These are phyloP conservation scores for Trichoderma cornu-damae DNA, from an alignment of 2,329 filamentous ascomycete species.

Conservation along the genomic window DNA sequence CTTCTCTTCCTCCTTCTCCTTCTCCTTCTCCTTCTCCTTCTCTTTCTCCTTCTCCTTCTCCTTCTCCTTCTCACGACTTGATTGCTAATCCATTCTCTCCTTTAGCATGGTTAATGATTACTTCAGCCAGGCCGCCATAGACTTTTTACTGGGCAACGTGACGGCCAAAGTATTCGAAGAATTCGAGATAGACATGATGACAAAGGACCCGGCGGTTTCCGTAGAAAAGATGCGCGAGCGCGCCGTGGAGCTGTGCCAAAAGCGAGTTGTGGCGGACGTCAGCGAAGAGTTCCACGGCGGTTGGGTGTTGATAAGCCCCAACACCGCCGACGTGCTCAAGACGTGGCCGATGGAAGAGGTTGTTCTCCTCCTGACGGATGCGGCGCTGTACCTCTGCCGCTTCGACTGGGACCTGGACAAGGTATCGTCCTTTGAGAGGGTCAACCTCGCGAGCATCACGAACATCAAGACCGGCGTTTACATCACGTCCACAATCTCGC, in stretches of 20 bases:
- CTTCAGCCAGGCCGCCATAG: slow-evolving; percentile 91
- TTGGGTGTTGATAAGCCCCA: slow-evolving; percentile 82
- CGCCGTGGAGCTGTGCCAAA: slow-evolving; percentile 83
- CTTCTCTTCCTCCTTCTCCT: too few species aligned
- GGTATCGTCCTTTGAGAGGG: slow-evolving; percentile 82
- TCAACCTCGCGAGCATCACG: slow-evolving; percentile 68
- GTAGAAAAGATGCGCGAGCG: slow-evolving; percentile 77
- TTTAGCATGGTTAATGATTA: slow-evolving; percentile 97
- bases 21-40: not conserved
- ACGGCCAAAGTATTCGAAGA: slow-evolving; percentile 83
- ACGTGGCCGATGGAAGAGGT: slow-evolving; percentile 79
- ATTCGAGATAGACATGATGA: slow-evolving; percentile 91
- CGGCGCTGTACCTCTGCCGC: slow-evolving; percentile 79
- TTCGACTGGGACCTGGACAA: slow-evolving; percentile 97
- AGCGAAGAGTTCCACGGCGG: slow-evolving; percentile 80
- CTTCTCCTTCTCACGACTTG: not conserved
- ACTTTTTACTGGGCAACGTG: slow-evolving; percentile 87
- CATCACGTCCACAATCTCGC: slow-evolving; percentile 79
- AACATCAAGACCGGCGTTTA: slow-evolving; percentile 78
- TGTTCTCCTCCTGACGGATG: slow-evolving; percentile 79
- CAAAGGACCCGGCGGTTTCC: slow-evolving; percentile 83
- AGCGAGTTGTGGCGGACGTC: slow-evolving; percentile 79
- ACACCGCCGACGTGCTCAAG: slow-evolving; percentile 61
- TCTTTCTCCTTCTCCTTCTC: too few species aligned
- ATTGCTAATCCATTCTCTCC: slow-evolving; percentile 14